Conservation (phyloP, 352 stramenopile species). For the Albugo laibachii region DNA sequence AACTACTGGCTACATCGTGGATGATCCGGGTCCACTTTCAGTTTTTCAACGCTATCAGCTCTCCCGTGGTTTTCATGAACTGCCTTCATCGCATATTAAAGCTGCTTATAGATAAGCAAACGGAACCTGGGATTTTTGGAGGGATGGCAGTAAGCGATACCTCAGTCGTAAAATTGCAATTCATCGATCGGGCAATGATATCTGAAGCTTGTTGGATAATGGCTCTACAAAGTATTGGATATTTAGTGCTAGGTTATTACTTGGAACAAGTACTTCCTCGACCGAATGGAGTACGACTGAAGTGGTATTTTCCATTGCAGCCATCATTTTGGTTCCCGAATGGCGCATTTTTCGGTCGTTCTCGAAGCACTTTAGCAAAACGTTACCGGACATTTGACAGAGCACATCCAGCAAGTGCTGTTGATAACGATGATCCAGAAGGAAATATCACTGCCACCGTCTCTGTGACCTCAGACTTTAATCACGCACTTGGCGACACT, state of each 20-base stretch:
- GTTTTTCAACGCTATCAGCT: conserved; percentile 22
- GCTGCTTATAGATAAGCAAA: conserved; percentile 3
- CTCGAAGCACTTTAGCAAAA: background rate
- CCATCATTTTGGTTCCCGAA: conserved; percentile 60
- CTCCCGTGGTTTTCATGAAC: conserved; percentile 51
- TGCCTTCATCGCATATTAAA: conserved; percentile 25
- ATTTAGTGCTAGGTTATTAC: conserved; percentile 84
- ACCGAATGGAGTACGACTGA: conserved; percentile 76
- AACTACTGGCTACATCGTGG: conserved; percentile 17
- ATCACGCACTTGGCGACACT: background rate
- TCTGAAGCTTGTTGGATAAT: conserved; percentile 35
- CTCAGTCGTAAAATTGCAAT: conserved; percentile 12
- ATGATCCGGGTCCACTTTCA: background rate
- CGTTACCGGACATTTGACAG: background rate
- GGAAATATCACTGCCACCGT: conserved; percentile 1
- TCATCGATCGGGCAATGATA: conserved; percentile 22
- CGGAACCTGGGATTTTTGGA: too few relatives aligned
- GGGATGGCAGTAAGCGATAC: conserved; percentile 9
- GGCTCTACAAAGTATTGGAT: conserved; percentile 62
- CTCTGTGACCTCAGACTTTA: background rate
- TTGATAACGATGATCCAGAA: conserved; percentile 6
- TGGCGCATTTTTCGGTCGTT: background rate
- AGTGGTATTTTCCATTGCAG: conserved; percentile 86
- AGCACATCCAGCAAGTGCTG: conserved; percentile 3
- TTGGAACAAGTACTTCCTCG: conserved; percentile 85